Conservation (phyloP, 352 stramenopile genomes). For the Pythium periplocum region DNA sequence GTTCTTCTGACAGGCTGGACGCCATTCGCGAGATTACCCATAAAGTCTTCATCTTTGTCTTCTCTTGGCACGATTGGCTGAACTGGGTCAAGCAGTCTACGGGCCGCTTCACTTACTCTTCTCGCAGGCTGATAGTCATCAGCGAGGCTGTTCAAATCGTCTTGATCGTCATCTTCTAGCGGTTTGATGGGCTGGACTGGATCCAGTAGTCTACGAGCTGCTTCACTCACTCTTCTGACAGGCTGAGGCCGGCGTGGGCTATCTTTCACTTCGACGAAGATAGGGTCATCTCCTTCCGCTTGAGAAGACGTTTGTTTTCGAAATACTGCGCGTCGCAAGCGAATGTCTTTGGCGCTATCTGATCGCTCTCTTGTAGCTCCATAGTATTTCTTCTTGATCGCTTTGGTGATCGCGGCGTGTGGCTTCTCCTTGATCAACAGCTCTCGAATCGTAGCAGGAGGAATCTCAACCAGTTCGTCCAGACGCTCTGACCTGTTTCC, state of each 20-base stretch:
- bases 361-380: constrained; percentile 1
- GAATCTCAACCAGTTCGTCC: constrained; percentile 42
- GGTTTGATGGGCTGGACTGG: no score
- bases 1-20: no score
- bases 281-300: constrained; percentile 3
- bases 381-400: constrained; percentile 31
- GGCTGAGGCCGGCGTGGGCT: neutral
- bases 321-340: constrained; percentile 4
- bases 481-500: constrained; percentile 37
- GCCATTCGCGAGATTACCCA: no score
- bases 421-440: constrained; percentile 47
- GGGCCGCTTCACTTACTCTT: no score
- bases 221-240: no score
- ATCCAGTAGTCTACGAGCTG: no score
- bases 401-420: constrained; percentile 29
- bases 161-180: no score
- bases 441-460: constrained; percentile 26
- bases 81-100: no score
- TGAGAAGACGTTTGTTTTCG: constrained; percentile 6
- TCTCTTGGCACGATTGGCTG: no score
- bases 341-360: constrained; percentile 1
- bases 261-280: constrained; percentile 16
- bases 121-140: no score
- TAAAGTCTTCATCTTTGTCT: no score
- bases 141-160: no score